Percentiles rank a stretch among this genome's conserved stretches.
These are phyloP conservation scores for Glomus cerebriforme DNA, from an alignment of 192 early-diverging fungal genomes.

Conservation along the genomic window DNA sequence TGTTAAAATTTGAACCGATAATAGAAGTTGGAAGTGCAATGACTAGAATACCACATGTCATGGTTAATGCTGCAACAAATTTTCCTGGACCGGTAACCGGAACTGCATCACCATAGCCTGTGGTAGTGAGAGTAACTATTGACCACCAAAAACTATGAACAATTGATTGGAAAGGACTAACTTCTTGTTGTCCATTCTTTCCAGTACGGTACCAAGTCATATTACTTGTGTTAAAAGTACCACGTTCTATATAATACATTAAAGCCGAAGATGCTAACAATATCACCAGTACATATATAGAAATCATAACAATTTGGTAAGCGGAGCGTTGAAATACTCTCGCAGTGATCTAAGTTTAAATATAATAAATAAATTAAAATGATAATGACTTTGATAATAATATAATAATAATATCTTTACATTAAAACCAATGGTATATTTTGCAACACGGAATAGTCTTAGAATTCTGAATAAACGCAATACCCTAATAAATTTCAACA, in stretches of 20 bases:
- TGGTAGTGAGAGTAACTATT: slow-evolving; percentile 55
- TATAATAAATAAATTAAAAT: not conserved
- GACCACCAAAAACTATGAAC: slow-evolving; percentile 57
- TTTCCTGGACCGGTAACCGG: slow-evolving; percentile 53
- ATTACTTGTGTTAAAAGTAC: not conserved
- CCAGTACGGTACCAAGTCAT: slow-evolving; percentile 20
- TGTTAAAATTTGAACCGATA: slow-evolving; percentile 56
- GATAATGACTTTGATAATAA: not conserved
- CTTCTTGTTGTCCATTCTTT: slow-evolving; percentile 19
- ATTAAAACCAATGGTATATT: not conserved
- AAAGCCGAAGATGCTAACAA: slow-evolving; percentile 23
- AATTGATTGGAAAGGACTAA: slow-evolving; percentile 55
- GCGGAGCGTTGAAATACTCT: slow-evolving; percentile 27
- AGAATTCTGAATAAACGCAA: slow-evolving; percentile 9
- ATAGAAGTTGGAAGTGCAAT: slow-evolving; percentile 60
- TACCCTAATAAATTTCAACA: not conserved
- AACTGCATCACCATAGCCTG: slow-evolving; percentile 56
- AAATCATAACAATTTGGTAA: slow-evolving; percentile 28
- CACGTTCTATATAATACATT: slow-evolving; percentile 30
- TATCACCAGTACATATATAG: slow-evolving; percentile 18
- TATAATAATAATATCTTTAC: not conserved
- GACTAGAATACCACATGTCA: slow-evolving; percentile 56
- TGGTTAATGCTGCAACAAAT: slow-evolving; percentile 50
- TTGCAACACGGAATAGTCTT: not conserved
- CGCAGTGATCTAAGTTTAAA: slow-evolving; percentile 7